Percentiles rank a stretch among this genome's conserved stretches.
Conservation (phyloP, 1,284 basidiomycete genomes). For the Melampsora americana region DNA sequence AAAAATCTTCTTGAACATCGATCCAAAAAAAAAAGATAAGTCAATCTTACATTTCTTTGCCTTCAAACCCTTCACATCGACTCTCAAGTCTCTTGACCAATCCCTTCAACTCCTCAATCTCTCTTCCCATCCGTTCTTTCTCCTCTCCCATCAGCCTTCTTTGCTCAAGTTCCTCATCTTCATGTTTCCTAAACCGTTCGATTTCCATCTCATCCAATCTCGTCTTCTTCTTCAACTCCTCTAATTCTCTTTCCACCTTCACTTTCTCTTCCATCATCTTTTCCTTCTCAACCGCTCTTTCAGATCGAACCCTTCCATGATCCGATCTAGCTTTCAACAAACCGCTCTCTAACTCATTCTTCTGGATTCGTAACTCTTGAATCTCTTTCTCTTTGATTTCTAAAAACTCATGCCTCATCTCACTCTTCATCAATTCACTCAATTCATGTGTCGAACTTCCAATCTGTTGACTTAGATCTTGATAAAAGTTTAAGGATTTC, state of each 20-base stretch:
- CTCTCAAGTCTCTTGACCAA: neutral
- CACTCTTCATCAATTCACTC: neutral
- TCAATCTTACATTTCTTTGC: neutral
- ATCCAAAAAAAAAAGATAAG: neutral
- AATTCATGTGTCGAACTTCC: slow-evolving; percentile 3
- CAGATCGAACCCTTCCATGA: slow-evolving; percentile 37
- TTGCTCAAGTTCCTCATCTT: neutral
- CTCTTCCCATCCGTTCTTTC: neutral
- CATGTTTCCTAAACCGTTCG: neutral
- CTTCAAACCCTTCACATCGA: neutral
- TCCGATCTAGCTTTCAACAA: slow-evolving; percentile 32
- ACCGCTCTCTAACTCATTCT: slow-evolving; percentile 21
- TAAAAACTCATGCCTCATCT: neutral
- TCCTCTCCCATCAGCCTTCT: neutral
- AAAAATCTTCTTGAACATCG: neutral
- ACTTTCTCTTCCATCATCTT: slow-evolving; percentile 14
- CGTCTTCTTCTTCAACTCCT: neutral
- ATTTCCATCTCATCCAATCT: neutral
- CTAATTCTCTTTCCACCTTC: neutral
- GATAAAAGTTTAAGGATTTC: slow-evolving; percentile 18
- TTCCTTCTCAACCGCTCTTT: slow-evolving; percentile 38
- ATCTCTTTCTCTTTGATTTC: slow-evolving; percentile 20
- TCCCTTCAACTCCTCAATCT: neutral
- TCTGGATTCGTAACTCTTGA: slow-evolving; percentile 13
- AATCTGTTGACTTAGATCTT: slow-evolving; percentile 29